A percentile compares a stretch with the other conserved stretches of the same genome.
Evolutionary conservation across 176 grass and related monocot species (phyloP).

Genomic region (Eleusine indica): DNA sequence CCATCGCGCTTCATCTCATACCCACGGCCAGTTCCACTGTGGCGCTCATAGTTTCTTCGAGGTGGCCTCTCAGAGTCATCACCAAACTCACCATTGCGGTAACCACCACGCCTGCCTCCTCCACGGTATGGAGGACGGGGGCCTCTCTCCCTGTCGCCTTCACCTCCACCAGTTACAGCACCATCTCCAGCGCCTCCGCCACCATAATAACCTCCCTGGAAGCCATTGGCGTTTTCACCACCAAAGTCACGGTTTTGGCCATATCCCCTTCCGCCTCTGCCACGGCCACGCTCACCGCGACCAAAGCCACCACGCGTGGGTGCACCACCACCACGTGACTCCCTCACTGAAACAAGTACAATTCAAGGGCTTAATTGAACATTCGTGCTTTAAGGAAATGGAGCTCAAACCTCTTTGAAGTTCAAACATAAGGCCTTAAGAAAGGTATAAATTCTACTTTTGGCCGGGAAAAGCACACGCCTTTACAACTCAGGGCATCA

Average conservation of each 20-base stretch:
- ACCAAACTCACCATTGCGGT: conserved; percentile 55
- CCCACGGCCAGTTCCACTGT: conserved; percentile 73
- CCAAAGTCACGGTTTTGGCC: conserved; percentile 61
- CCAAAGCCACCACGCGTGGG: conserved; percentile 63
- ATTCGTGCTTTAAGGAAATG: conserved; percentile 13
- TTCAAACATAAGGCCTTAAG: not conserved
- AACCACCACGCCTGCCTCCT: conserved; percentile 62
- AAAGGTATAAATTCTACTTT: conserved; percentile 33
- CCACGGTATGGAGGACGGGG: conserved; percentile 57
- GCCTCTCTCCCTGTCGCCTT: conserved; percentile 55
- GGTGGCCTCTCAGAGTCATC: conserved; percentile 58
- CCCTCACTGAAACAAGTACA: conserved; percentile 52
- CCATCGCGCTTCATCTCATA: conserved; percentile 81
- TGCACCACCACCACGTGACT: conserved; percentile 37
- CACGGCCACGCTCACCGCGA: conserved; percentile 64
- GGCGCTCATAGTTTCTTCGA: conserved; percentile 72
- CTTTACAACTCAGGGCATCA: conserved; percentile 6
- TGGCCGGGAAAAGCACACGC: not conserved
- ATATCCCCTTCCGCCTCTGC: conserved; percentile 55
- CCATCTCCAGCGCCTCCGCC: conserved; percentile 37
- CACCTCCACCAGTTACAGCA: conserved; percentile 28
- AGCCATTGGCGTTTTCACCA: conserved; percentile 48
- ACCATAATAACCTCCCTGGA: conserved; percentile 52
- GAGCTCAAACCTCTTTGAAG: conserved; percentile 4
- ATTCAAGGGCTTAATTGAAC: not conserved